phyloP scores from a whole-genome alignment of 192 early-diverging fungal species.

The Mortierella hygrophila region DNA sequence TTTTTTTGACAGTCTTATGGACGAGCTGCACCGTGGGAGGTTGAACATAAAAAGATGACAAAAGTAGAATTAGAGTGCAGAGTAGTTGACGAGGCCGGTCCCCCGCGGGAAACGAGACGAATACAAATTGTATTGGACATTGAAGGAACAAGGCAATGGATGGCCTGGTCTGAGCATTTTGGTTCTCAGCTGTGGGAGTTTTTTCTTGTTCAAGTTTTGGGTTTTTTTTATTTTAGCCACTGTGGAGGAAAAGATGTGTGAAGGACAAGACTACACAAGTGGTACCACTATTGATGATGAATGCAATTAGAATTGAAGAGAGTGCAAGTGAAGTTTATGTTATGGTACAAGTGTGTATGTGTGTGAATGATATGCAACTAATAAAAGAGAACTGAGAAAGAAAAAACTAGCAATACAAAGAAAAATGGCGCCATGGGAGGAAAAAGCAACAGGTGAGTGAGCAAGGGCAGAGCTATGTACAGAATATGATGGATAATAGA shows the following conservation, averaged over 20 bases:
- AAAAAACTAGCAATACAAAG: conserved; percentile 12
- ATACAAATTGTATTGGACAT: neutral
- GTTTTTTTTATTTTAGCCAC: neutral
- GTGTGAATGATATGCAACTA: conserved; percentile 7
- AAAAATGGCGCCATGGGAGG: conserved; percentile 2
- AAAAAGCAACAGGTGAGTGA: neutral
- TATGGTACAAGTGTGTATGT: conserved; percentile 12
- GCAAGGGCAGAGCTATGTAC: conserved; percentile 10
- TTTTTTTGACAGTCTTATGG: neutral
- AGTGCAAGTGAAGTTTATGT: conserved; percentile 8
- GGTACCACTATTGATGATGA: neutral
- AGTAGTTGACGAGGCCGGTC: neutral
- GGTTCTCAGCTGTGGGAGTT: conserved; percentile 8
- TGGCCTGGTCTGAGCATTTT: conserved; percentile 7
- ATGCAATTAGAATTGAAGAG: neutral
- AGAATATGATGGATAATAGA: conserved; percentile 7
- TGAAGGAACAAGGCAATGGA: neutral
- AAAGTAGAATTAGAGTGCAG: neutral
- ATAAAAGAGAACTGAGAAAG: neutral
- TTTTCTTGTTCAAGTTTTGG: neutral
- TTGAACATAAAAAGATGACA: neutral
- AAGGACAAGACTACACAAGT: neutral
- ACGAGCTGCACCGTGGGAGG: neutral
- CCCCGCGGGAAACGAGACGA: neutral
- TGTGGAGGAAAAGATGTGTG: neutral